Percentiles rank a stretch among this genome's conserved stretches.
Conservation (phyloP, 805 yeast species). For the Wickerhamiella dianesei region DNA sequence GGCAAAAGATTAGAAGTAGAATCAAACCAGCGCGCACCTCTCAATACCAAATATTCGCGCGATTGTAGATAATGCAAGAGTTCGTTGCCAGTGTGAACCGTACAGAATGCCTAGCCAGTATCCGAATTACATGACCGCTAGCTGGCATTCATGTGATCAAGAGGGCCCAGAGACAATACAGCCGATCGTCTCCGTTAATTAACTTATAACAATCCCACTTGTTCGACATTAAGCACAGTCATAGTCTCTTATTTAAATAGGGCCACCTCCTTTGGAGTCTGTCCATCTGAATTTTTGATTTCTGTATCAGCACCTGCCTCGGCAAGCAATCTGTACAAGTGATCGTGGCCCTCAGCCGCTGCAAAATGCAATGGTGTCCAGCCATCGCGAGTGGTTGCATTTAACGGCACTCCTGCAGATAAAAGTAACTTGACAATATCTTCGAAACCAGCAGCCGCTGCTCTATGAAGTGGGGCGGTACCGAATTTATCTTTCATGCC, state of each 20-base stretch:
- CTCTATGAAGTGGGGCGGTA: conserved; percentile 63
- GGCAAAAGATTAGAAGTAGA: too few species aligned
- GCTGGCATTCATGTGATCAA: too few species aligned
- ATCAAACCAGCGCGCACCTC: too few species aligned
- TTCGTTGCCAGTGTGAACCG: too few species aligned
- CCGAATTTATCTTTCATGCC: conserved; percentile 54
- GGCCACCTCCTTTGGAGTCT: conserved; percentile 41
- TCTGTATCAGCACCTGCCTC: conserved; percentile 52
- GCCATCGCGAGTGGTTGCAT: conserved; percentile 50
- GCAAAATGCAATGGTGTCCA: conserved; percentile 90
- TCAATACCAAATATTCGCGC: too few species aligned
- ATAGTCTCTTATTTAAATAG: conserved; percentile 14
- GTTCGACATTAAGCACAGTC: too few species aligned
- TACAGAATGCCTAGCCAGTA: too few species aligned
- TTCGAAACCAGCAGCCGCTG: conserved; percentile 61
- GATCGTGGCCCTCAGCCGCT: conserved; percentile 77
- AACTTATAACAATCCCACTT: too few species aligned
- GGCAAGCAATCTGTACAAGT: conserved; percentile 49
- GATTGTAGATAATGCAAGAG: too few species aligned
- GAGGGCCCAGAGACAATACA: too few species aligned
- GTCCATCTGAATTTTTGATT: conserved; percentile 37
- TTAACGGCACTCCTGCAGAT: conserved; percentile 46
- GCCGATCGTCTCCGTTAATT: too few species aligned
- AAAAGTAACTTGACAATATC: conserved; percentile 43
- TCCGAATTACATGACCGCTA: too few species aligned